Base-by-base conservation (phyloP, 805 yeast species). In the Starmerella scarabaei region DNA sequence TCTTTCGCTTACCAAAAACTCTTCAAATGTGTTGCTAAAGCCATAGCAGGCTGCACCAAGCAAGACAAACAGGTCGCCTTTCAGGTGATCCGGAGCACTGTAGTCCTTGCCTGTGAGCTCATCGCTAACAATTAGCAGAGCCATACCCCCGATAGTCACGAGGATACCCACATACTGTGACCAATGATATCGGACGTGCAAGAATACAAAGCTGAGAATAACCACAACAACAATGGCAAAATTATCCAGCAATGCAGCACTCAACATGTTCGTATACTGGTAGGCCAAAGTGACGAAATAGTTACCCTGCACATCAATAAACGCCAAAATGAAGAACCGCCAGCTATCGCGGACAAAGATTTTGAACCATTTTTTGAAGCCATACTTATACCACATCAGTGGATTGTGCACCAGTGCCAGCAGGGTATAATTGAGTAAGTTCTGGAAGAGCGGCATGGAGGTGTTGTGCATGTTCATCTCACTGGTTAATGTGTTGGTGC, bases 221-320 rank as follows among this genome's bases (percentile, higher is more conserved):
- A 66, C 66, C 15, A 66, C 70, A 20, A 64, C 65, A 3, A 61
- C 67, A 44, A 66, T 65, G 16, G 69, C 65, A 53, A 67, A 65
- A 42, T 63, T 64, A 48, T 66, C 69, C 15, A 65, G 59, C 42
- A 65, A 45, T 18, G 67, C 62, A 4, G 69, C 70, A 38, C 65
- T 58, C 30, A 65, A 52, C 46, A 65, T 48, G 44, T 64, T 65
- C 17, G 69, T 66, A 52, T 66, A 65, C 40, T 55, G 56, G 45
- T 65, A 65, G 15, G 70, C 69, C 42, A 58, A 58, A 35, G 64
- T 68, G 14, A 65, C 63, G 40, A 66, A 65, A 50, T 65, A 65
- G 55, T 65, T 65, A n/a, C 69, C 69, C 47, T 66, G 58, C 20
- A 65, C 69, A 39, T 65, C 69, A 18, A 65, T 65, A 51, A 65